phyloP scores from a whole-genome alignment of 176 grass and related monocot genomes.

The Oryza nivara region DNA sequence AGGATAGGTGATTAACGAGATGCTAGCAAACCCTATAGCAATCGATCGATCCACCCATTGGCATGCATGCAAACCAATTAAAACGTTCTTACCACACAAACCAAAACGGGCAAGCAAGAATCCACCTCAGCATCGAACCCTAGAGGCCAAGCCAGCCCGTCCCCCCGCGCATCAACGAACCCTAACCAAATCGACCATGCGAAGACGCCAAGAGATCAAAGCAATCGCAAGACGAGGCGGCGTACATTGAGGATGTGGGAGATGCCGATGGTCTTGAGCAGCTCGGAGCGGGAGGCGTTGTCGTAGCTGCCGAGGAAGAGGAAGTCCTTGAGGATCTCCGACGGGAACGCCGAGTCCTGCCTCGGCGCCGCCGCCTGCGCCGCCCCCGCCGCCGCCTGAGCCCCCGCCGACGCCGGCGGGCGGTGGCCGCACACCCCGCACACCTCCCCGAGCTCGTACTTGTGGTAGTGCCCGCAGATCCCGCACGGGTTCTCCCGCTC shows the following conservation, averaged over 20 bases:
- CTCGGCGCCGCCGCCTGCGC: not conserved
- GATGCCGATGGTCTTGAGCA: slow-evolving; percentile 85
- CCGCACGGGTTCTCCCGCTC: slow-evolving; percentile 94
- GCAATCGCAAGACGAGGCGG: not conserved
- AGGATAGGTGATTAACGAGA: not conserved
- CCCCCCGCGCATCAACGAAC: not conserved
- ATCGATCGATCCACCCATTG: not conserved
- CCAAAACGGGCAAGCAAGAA: not conserved
- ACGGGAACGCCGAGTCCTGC: slow-evolving; percentile 73
- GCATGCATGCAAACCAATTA: not conserved
- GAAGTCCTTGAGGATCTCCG: slow-evolving; percentile 76
- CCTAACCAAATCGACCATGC: not conserved
- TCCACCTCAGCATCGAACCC: slow-evolving; percentile 23
- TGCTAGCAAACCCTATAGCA: not conserved
- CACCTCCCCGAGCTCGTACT: slow-evolving; percentile 88
- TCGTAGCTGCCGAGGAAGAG: slow-evolving; percentile 98
- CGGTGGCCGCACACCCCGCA: slow-evolving; percentile 93
- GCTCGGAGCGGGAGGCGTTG: slow-evolving; percentile 84
- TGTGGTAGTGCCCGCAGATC: slow-evolving; percentile 96
- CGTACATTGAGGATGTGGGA: slow-evolving; percentile 90
- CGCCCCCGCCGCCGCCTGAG: not conserved
- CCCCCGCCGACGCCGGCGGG: slow-evolving; percentile 8
- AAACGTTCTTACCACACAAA: not conserved
- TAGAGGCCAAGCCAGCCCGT: not conserved
- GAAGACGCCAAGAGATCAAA: not conserved